Evolutionary conservation across 176 grass and related monocot species (phyloP), one percentile per base, ranked within the genome.

Genomic region (bread wheat (Triticum aestivum)): DNA sequence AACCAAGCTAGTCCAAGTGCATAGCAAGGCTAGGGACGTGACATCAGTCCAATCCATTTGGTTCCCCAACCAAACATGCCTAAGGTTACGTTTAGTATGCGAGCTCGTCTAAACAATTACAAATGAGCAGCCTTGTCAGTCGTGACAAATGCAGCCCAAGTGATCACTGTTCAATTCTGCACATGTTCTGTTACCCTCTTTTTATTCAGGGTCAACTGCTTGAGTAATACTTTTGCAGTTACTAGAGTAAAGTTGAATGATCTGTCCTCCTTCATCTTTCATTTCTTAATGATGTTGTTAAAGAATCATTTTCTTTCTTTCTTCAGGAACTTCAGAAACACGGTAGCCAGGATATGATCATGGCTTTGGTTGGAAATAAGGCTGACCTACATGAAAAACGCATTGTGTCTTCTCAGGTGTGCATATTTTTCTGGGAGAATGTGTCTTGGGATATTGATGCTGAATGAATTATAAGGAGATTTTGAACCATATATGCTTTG

Each of bases 281-380:
- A 21, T 33, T 6, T 76, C 11, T 9, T 17, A 14, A 12, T 74
- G 34, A 69, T 49, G 38, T 26, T 69, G 51, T 12, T 38, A 80
- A 13, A 39, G 10, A 69, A 27, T 73, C 45, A 5, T 73, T 2
- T 18, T 56, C 87, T 77, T 79, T 14, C 11, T 41, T 65, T 29
- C 18, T 73, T 56, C 87, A 97, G 92, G 92, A 97, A 90, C 87
- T 94, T 91, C 95, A 94, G 82, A 97, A 93, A 86, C 90, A 97
- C 45, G 95, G 90, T 13, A 88, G 83, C 89, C 95, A 91, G 35
- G 92, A 92, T 89, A 97, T 97, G 66, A 54, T 91, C 78, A 80
- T 97, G 90, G 90, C 95, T 78, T 91, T 97, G 79, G 92, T 94
- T 79, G 95, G 92, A 85, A 97, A 97, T 45, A 97, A 97, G 78